Percentiles rank a stretch among this genome's conserved stretches.
These are phyloP conservation scores for Coelastrella sp. DNA, from an alignment of 139 green algal genomes.

Conservation along the genomic window DNA sequence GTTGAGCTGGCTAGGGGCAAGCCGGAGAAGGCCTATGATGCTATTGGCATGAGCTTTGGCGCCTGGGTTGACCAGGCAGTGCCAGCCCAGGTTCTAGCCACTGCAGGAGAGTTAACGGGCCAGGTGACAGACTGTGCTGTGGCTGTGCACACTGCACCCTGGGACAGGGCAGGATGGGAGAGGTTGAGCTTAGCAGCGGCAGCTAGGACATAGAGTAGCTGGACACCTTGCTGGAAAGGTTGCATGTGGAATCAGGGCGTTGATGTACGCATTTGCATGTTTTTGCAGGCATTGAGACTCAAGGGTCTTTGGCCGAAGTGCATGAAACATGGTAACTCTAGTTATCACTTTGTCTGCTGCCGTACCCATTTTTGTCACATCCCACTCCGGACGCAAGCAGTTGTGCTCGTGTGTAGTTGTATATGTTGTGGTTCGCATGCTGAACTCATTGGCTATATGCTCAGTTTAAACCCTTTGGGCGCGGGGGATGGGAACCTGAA, in stretches of 20 bases:
- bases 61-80: conserved; percentile 25
- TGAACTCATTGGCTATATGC: too few species aligned
- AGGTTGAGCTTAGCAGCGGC: conserved; percentile 16
- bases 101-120: conserved; percentile 32
- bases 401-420: too few species aligned
- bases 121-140: conserved; percentile 4
- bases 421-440: too few species aligned
- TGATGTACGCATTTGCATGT: not conserved
- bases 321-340: too few species aligned
- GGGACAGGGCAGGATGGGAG: conserved; percentile 27
- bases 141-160: conserved; percentile 41
- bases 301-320: too few species aligned
- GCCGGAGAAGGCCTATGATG: conserved; percentile 26
- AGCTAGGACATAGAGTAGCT: not conserved
- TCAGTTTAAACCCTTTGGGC: too few species aligned
- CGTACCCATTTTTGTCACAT: too few species aligned
- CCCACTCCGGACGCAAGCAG: too few species aligned
- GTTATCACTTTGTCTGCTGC: too few species aligned
- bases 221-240: not conserved
- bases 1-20: conserved; percentile 33
- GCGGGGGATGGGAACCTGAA: too few species aligned
- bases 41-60: conserved; percentile 7
- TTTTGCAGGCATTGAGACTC: too few species aligned
- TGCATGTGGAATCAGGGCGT: conserved; percentile 43
- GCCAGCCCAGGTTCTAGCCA: conserved; percentile 35